These are phyloP conservation scores for Brassica juncea DNA, from an alignment of 345 rosid genomes.

Conservation along the genomic window DNA sequence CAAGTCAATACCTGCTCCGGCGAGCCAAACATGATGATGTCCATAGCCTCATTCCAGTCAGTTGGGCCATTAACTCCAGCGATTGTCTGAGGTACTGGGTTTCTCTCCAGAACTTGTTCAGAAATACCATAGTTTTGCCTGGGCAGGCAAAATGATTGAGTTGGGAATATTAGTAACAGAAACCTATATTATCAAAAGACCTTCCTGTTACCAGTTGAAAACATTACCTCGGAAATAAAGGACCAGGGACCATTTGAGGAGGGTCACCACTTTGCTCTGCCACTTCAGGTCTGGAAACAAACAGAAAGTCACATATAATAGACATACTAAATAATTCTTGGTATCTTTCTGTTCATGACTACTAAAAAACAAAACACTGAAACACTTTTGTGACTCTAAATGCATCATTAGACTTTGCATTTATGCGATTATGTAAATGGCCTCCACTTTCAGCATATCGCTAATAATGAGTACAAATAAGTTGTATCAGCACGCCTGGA, in stretches of 20 bases:
- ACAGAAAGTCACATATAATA: slow-evolving; percentile 15
- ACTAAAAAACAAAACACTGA: neutral
- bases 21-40: slow-evolving; percentile 86
- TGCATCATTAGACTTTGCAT: neutral
- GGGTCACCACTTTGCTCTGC: slow-evolving; percentile 96
- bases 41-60: slow-evolving; percentile 98
- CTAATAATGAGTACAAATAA: slow-evolving; percentile 5
- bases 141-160: slow-evolving; percentile 21
- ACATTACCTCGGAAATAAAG: slow-evolving; percentile 58
- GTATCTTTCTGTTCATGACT: slow-evolving; percentile 1
- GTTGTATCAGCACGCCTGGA: neutral
- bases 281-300: slow-evolving; percentile 68
- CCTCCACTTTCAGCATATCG: slow-evolving; percentile 19
- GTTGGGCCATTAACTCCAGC: slow-evolving; percentile 64
- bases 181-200: slow-evolving; percentile 6
- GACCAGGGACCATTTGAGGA: slow-evolving; percentile 61
- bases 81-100: slow-evolving; percentile 50
- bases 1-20: slow-evolving; percentile 78
- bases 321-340: neutral
- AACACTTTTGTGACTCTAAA: slow-evolving; percentile 18
- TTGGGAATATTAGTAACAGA: slow-evolving; percentile 22
- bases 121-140: slow-evolving; percentile 69
- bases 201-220: slow-evolving; percentile 17
- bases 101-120: slow-evolving; percentile 71
- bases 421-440: slow-evolving; percentile 7